These are phyloP conservation scores for Dictyostelium firmibasis DNA, from an alignment of 78 protist genomes.

Conservation along the genomic window DNA sequence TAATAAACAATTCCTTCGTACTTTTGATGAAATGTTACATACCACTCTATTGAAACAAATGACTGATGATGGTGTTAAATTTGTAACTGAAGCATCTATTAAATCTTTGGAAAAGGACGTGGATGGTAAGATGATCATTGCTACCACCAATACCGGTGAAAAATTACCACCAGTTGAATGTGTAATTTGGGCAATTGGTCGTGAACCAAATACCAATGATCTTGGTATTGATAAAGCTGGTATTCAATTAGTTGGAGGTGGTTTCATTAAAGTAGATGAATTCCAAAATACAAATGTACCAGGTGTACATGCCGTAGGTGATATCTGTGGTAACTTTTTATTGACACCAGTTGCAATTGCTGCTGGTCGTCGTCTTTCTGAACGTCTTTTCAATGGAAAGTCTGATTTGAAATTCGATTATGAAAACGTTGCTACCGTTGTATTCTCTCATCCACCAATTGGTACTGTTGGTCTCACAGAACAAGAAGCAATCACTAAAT, in stretches of 20 bases:
- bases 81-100: conserved; percentile 20
- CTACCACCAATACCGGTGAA: not conserved
- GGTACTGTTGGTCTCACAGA: conserved; percentile 95
- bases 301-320: conserved; percentile 90
- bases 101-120: conserved; percentile 2
- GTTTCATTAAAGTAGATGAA: conserved; percentile 82
- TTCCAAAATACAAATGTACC: conserved; percentile 75
- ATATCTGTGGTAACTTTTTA: conserved; percentile 79
- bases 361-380: conserved; percentile 91
- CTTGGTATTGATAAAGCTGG: conserved; percentile 85
- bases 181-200: conserved; percentile 89
- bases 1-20: conserved; percentile 79
- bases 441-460: conserved; percentile 95
- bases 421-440: conserved; percentile 86
- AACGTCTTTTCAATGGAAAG: conserved; percentile 85
- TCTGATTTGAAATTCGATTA: conserved; percentile 74
- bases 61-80: conserved; percentile 44
- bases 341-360: conserved; percentile 95
- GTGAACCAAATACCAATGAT: conserved; percentile 73
- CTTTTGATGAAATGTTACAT: conserved; percentile 82
- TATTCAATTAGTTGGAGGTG: conserved; percentile 19
- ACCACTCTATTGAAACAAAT: conserved; percentile 70
- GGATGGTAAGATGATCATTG: conserved; percentile 19
- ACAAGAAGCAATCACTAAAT: conserved; percentile 80
- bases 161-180: conserved; percentile 74